Percentiles rank a stretch among this genome's conserved stretches.
Evolutionary conservation across 2,329 filamentous ascomycete genomes (phyloP).

Genomic region (Nannizziopsis arthrosporioides): DNA sequence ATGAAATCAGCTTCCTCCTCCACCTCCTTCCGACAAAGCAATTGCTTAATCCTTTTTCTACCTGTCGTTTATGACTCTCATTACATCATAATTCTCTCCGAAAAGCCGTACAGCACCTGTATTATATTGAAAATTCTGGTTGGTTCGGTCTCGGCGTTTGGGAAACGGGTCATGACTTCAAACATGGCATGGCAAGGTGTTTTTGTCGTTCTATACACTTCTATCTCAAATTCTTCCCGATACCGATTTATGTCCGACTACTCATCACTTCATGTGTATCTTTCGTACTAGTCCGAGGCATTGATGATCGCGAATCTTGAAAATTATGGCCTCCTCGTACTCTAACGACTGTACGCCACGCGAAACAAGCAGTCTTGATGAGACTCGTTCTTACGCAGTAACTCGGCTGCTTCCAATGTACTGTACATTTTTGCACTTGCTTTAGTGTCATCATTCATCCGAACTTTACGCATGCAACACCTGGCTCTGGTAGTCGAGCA

Average conservation of each 20-base stretch:
- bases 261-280: too few species aligned
- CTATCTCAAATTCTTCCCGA: neutral
- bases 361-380: too few species aligned
- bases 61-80: neutral
- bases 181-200: slow-evolving; percentile 11
- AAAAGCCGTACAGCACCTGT: slow-evolving; percentile 6
- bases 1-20: slow-evolving; percentile 3
- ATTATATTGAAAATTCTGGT: slow-evolving; percentile 4
- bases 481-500: too few species aligned
- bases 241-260: neutral
- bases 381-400: too few species aligned
- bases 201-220: neutral
- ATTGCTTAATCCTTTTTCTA: neutral
- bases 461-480: too few species aligned
- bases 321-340: too few species aligned
- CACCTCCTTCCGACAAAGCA: slow-evolving; percentile 2
- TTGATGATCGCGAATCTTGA: too few species aligned
- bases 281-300: too few species aligned
- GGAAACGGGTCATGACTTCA: slow-evolving; percentile 9
- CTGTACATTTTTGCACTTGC: too few species aligned
- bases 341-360: too few species aligned
- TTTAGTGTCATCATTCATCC: too few species aligned
- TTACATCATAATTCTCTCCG: neutral
- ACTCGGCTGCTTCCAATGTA: too few species aligned
- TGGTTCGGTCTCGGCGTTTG: slow-evolving; percentile 6